Percentiles rank a stretch among this genome's conserved stretches.
phyloP scores from a whole-genome alignment of 352 stramenopile species.

The Pythium phragmiticola region DNA sequence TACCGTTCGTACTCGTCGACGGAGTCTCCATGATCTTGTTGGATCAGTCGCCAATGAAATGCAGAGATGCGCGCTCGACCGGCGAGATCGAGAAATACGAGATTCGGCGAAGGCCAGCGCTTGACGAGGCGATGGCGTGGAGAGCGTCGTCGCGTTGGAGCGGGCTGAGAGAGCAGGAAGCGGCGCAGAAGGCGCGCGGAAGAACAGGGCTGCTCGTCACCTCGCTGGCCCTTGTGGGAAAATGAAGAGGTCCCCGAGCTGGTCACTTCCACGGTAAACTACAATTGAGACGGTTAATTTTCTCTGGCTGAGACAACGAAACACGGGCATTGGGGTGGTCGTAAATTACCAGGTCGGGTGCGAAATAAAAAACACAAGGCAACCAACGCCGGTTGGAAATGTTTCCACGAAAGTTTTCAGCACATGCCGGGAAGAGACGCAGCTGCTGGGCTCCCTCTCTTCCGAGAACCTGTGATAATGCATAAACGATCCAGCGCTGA shows the following conservation, averaged over 20 bases:
- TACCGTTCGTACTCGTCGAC: background rate
- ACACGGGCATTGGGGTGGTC: background rate
- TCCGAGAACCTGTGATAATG: background rate
- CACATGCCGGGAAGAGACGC: slow-evolving; percentile 7
- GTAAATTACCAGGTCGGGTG: background rate
- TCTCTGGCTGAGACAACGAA: background rate
- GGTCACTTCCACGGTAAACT: background rate
- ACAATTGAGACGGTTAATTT: slow-evolving; percentile 7
- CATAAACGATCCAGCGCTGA: slow-evolving; percentile 1
- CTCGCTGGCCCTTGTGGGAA: background rate
- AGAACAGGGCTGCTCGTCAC: background rate
- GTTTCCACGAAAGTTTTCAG: slow-evolving; percentile 17
- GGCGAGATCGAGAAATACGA: slow-evolving; percentile 20
- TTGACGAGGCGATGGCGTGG: background rate
- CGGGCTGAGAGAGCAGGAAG: background rate
- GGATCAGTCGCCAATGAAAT: background rate
- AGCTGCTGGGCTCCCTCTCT: slow-evolving; percentile 2
- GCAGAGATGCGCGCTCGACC: slow-evolving; percentile 10
- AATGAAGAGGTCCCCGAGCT: background rate
- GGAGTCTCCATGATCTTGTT: slow-evolving; percentile 17
- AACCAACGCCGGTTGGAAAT: background rate
- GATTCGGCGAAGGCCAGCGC: background rate
- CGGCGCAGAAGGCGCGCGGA: slow-evolving; percentile 5
- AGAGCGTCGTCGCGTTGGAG: background rate
- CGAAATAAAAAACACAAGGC: background rate